Evolutionary conservation across 768 basidiomycete species (phyloP).

Genomic region (Myochromella boudieri): DNA sequence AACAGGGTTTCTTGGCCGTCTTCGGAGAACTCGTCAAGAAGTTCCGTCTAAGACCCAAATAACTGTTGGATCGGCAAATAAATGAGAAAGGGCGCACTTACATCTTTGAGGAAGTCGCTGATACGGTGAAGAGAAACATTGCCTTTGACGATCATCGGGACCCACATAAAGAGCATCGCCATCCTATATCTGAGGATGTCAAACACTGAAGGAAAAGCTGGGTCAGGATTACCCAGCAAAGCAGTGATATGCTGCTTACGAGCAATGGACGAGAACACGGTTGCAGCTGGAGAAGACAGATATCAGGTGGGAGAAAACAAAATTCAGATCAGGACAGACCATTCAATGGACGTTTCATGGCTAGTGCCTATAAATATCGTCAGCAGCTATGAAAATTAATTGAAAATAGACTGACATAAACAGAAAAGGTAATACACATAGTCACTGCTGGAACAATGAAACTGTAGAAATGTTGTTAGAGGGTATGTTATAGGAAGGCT

Average conservation of each 20-base stretch:
- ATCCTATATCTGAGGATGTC: constrained; percentile 54
- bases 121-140: constrained; percentile 65
- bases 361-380: constrained; percentile 7
- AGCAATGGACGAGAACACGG: constrained; percentile 15
- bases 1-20: constrained; percentile 12
- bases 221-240: not conserved
- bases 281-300: constrained; percentile 5
- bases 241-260: not conserved
- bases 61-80: no score
- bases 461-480: constrained; percentile 28
- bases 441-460: constrained; percentile 58
- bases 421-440: constrained; percentile 63
- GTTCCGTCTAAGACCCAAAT: constrained; percentile 44
- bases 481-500: not conserved
- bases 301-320: not conserved
- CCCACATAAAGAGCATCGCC: constrained; percentile 28
- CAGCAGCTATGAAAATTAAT: not conserved
- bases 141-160: constrained; percentile 29
- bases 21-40: constrained; percentile 40
- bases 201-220: constrained; percentile 43
- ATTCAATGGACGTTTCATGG: constrained; percentile 13
- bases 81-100: no score
- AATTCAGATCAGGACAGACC: not conserved
- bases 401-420: constrained; percentile 31
- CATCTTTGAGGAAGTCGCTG: constrained; percentile 36